Percentiles rank a stretch among this genome's conserved stretches.
Evolutionary conservation across 1,139 yeast species (phyloP).

Genomic region (Zygotorulaspora mrakii): DNA sequence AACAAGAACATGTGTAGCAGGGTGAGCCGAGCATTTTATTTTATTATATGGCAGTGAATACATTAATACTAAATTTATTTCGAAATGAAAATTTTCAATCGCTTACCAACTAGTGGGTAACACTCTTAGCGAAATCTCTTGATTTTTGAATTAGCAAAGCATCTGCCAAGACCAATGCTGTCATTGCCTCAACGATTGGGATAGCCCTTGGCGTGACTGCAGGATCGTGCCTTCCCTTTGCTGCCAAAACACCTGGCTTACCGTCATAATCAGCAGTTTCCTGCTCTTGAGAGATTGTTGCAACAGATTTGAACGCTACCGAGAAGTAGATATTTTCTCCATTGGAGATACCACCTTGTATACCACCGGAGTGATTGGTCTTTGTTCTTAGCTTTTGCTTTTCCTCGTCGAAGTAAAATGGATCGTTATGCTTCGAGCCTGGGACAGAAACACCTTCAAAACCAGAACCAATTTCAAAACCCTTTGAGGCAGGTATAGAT

Average conservation of each 20-base stretch:
- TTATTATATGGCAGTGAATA: too few relatives aligned
- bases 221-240: conserved; percentile 98
- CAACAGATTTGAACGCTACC: conserved; percentile 97
- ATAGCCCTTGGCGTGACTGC: conserved; percentile 98
- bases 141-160: conserved; percentile 80
- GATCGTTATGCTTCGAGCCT: conserved; percentile 91
- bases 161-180: conserved; percentile 89
- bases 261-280: conserved; percentile 86
- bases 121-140: conserved; percentile 49
- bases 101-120: too few relatives aligned
- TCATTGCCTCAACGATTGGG: conserved; percentile 97
- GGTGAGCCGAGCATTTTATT: too few relatives aligned
- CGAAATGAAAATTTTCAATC: too few relatives aligned
- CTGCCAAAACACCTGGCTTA: conserved; percentile 77
- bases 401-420: conserved; percentile 59
- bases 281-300: conserved; percentile 93
- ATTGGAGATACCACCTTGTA: conserved; percentile 96
- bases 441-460: conserved; percentile 85
- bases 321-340: conserved; percentile 94
- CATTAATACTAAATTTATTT: too few relatives aligned
- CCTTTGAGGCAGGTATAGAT: conserved; percentile 95
- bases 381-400: conserved; percentile 66
- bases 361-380: conserved; percentile 94
- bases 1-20: too few relatives aligned
- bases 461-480: conserved; percentile 96